Evolutionary conservation across 2,329 filamentous ascomycete species (phyloP).

Genomic region (Colletotrichum karsti): DNA sequence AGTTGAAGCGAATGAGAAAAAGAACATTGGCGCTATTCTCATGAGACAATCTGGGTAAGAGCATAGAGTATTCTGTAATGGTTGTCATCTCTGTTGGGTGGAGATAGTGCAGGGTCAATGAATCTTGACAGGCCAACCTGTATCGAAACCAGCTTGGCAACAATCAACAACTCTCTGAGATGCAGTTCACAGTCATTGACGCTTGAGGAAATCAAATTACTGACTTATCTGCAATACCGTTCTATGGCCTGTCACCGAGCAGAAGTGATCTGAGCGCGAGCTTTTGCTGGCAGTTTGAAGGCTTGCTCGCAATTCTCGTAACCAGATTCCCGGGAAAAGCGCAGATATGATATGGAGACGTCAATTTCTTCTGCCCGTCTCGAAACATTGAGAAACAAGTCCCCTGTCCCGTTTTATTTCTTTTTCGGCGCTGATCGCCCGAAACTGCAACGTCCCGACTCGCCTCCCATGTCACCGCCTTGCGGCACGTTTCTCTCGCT

Average conservation of each 20-base stretch:
- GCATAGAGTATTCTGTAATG: too few species aligned
- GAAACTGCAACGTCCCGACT: conserved; percentile 15
- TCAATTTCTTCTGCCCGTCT: neutral
- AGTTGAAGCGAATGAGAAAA: neutral
- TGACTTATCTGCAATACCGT: neutral
- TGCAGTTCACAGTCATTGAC: too few species aligned
- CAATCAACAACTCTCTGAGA: neutral
- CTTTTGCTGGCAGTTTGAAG: neutral
- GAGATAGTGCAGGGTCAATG: neutral
- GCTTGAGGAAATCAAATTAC: neutral
- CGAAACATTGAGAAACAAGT: neutral
- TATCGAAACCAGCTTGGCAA: neutral
- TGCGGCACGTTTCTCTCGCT: conserved; percentile 3
- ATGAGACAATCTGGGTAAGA: too few species aligned
- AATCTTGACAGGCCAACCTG: neutral
- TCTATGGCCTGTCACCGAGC: too few species aligned
- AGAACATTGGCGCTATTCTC: neutral
- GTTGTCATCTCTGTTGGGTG: neutral
- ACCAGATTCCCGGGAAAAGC: conserved; percentile 20
- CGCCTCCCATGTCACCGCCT: conserved; percentile 13
- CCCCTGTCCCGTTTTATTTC: conserved; percentile 13
- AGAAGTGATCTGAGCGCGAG: neutral
- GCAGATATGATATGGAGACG: neutral
- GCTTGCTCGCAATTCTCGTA: neutral
- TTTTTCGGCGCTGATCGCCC: conserved; percentile 7